Evolutionary conservation across 345 rosid genomes (phyloP).

Genomic region (Sisymbrium altissimum): DNA sequence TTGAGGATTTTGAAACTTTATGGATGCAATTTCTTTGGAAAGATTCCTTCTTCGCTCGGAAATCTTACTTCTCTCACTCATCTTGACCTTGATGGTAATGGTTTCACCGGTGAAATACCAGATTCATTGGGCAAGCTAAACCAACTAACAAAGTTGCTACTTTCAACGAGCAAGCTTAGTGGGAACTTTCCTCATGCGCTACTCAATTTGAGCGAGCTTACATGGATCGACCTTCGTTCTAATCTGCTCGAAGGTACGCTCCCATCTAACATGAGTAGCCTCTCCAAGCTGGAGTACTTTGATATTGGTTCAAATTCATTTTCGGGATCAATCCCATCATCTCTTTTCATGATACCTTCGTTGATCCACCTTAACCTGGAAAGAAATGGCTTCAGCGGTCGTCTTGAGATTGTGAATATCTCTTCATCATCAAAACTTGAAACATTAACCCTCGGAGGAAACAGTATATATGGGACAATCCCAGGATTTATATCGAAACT

Average conservation of each 20-base stretch:
- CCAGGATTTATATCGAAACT: slow-evolving; percentile 22
- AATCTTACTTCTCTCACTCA: slow-evolving; percentile 27
- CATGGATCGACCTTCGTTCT: fast-evolving
- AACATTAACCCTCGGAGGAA: neutral
- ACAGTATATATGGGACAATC: slow-evolving; percentile 30
- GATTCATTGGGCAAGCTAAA: slow-evolving; percentile 7
- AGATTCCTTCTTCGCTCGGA: slow-evolving; percentile 26
- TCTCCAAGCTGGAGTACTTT: neutral
- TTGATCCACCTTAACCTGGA: neutral
- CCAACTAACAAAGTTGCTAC: neutral
- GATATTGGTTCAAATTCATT: neutral
- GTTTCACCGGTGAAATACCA: slow-evolving; percentile 28
- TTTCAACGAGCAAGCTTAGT: neutral
- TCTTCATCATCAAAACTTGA: neutral
- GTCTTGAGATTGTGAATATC: slow-evolving; percentile 9
- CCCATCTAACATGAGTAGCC: slow-evolving; percentile 25
- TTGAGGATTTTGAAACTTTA: neutral
- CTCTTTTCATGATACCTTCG: slow-evolving; percentile 23
- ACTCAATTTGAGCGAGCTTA: slow-evolving; percentile 4
- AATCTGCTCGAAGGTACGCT: slow-evolving; percentile 7
- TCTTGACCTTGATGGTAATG: slow-evolving; percentile 29
- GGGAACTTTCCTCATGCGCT: neutral
- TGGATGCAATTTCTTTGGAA: slow-evolving; percentile 9
- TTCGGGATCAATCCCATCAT: neutral
- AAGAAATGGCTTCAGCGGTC: slow-evolving; percentile 6